A percentile compares a stretch with the other conserved stretches of the same genome.
Conservation (phyloP, 129 eudicot species). For the Artemisia argyi region DNA sequence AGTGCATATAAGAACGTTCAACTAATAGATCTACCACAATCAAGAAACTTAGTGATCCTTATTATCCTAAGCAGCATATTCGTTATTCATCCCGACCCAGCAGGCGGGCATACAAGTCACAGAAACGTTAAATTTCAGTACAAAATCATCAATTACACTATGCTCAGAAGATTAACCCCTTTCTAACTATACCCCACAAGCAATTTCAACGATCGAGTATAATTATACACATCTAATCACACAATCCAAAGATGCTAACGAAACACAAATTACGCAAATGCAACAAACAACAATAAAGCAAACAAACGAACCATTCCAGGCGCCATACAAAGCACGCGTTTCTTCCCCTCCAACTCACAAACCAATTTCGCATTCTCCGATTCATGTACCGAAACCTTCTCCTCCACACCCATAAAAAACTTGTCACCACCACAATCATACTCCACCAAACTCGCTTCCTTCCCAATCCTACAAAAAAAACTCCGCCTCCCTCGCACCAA, state of each 20-base stretch:
- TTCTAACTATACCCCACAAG: background rate
- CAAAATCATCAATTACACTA: background rate
- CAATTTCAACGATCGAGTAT: background rate
- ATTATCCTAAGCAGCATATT: too few relatives aligned
- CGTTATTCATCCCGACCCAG: too few relatives aligned
- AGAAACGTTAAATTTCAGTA: background rate
- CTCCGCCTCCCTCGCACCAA: slow-evolving; percentile 88
- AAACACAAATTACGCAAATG: background rate
- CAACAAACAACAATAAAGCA: background rate
- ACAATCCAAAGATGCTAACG: background rate
- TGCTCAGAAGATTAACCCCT: too few relatives aligned
- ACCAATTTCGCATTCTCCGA: slow-evolving; percentile 72
- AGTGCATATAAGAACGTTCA: too few relatives aligned
- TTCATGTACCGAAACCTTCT: slow-evolving; percentile 71
- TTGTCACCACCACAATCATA: slow-evolving; percentile 54
- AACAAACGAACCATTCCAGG: slow-evolving; percentile 44
- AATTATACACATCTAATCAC: background rate
- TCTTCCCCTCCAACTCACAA: slow-evolving; percentile 50
- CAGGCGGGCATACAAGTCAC: background rate
- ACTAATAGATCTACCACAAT: too few relatives aligned
- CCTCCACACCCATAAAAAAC: slow-evolving; percentile 70
- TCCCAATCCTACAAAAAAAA: slow-evolving; percentile 62
- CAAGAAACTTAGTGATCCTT: too few relatives aligned
- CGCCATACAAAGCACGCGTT: slow-evolving; percentile 72
- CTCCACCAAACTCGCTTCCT: slow-evolving; percentile 61